Evolutionary conservation across 257 asterid genomes (phyloP).

Genomic region (Solanum lycopersicoides): DNA sequence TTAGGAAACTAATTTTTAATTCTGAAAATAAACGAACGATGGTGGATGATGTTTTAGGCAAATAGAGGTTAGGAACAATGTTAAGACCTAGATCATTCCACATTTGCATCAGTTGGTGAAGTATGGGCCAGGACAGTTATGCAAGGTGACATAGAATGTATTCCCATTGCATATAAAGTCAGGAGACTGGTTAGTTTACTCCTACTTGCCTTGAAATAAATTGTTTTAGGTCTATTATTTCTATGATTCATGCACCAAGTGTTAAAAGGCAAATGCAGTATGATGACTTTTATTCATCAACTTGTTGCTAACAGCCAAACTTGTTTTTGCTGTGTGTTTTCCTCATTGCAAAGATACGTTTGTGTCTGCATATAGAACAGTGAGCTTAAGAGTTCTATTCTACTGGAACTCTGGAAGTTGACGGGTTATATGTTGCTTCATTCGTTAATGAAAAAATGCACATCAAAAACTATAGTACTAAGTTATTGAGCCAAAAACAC

Average conservation of each 20-base stretch:
- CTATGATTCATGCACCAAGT: neutral
- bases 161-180: neutral
- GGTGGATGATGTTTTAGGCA: neutral
- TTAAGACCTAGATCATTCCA: neutral
- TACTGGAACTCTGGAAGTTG: no score
- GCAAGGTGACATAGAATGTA: neutral
- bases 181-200: neutral
- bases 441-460: neutral
- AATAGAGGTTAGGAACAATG: neutral
- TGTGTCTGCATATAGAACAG: neutral
- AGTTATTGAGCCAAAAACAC: neutral
- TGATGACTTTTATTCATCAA: neutral
- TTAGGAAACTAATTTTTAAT: neutral
- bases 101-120: neutral
- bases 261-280: neutral
- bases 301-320: neutral
- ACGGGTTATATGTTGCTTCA: neutral
- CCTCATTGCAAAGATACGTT: neutral
- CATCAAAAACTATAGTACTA: neutral
- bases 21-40: neutral
- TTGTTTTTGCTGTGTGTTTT: neutral
- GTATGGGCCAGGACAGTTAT: neutral
- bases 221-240: neutral
- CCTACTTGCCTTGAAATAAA: neutral
- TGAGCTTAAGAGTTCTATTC: neutral